phyloP scores from a whole-genome alignment of 192 early-diverging fungal species.

The Coemansia sp. region DNA sequence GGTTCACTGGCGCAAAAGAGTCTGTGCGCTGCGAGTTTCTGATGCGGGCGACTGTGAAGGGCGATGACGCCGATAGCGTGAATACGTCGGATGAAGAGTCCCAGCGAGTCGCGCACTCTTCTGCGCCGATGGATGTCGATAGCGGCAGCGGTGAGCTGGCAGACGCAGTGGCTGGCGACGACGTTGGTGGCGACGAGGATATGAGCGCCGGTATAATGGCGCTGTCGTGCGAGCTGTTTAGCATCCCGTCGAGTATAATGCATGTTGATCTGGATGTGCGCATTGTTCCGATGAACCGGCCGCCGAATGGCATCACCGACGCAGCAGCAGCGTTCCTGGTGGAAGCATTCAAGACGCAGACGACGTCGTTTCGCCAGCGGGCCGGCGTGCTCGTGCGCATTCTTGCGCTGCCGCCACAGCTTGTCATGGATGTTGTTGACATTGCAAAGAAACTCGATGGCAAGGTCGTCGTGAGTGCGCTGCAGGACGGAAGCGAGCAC shows the following conservation, averaged over 20 bases:
- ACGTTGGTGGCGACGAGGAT: conserved; percentile 7
- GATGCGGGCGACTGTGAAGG: conserved; percentile 31
- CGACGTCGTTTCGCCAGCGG: conserved; percentile 27
- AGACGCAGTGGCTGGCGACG: not conserved
- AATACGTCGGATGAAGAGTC: not conserved
- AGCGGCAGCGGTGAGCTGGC: not conserved
- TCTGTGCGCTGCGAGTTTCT: conserved; percentile 54
- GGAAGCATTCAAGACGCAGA: conserved; percentile 30
- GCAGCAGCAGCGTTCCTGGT: conserved; percentile 30
- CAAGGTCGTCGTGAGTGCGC: conserved; percentile 19
- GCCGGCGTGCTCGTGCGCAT: conserved; percentile 44
- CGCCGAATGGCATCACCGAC: conserved; percentile 48
- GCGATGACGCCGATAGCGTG: not conserved
- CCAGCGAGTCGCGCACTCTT: not conserved
- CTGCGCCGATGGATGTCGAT: conserved; percentile 17
- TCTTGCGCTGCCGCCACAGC: conserved; percentile 42
- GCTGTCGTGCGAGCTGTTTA: conserved; percentile 22
- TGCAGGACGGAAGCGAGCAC: conserved; percentile 30
- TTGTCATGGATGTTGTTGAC: conserved; percentile 48
- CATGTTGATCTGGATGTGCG: conserved; percentile 42
- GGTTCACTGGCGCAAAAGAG: conserved; percentile 38
- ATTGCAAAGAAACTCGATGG: conserved; percentile 20
- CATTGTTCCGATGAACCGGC: conserved; percentile 45
- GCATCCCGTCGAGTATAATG: conserved; percentile 33
- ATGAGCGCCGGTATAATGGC: conserved; percentile 17